Base-by-base conservation (phyloP, 176 grass and related monocot species). In the Oryza officinalis region DNA sequence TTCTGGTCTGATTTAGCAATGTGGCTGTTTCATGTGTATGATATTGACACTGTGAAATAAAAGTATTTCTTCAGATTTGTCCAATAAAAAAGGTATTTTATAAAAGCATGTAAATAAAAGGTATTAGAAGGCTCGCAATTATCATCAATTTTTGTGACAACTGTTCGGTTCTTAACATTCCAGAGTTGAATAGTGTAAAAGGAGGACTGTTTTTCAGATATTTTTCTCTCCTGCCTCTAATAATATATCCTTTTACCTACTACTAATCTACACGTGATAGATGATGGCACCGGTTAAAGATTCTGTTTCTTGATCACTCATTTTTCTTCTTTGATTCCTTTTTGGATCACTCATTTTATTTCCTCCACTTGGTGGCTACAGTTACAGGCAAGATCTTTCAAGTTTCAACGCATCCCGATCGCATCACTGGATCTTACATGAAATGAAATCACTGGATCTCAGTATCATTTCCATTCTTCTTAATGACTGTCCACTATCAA, bases 271-370 rank as follows among this genome's bases (percentile, higher is more conserved):
- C 27, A 75, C 47, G 10, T 46, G 60, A 30, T 75, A 0, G 69
- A 30, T 78, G 68, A 30, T 78, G 74, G 18, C 59, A 66, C 3
- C 25, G 49, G 49, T 71, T 79, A 61, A 43, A 79, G 44, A 79
- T 84, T 69, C 23, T 59, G 74, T 35, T 43, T 50, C 60, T 74
- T 10, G 27, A 44, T 66, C 74, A 44, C 67, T 57, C 67, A 14
- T 71, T 78, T 83, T 25, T 40, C 59, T 30, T 25, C 76, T 73
- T 0, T 22, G 63, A 35, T 67, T 71, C 8, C 6, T 11, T 41
- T 67, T 59, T 43, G 49, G 67, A 60, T 28, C 60, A 44, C 26
- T 25, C 60, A 23, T 45, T 46, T 46, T 32, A 9, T 8, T 46
- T 35, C 46, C 61, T 43, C n/a, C 63, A 63, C 64, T 67, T 47